Percentiles rank a stretch among this genome's conserved stretches.
These are phyloP conservation scores for Persicaria maculosa DNA, from an alignment of 148 eudicot genomes.

Conservation along the genomic window DNA sequence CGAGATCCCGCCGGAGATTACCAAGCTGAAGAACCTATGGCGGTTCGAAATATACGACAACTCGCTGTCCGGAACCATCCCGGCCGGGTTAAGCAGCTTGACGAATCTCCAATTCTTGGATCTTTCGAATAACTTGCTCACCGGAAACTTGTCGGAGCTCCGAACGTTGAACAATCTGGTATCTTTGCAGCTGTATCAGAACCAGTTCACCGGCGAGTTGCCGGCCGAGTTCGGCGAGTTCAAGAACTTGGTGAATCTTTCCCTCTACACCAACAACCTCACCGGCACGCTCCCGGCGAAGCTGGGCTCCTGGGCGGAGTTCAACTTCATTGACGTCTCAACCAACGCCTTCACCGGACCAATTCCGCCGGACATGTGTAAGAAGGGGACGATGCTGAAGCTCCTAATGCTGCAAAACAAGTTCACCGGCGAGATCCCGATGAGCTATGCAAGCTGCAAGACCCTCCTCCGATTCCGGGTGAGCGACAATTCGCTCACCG, in stretches of 20 bases:
- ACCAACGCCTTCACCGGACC: constrained; percentile 62
- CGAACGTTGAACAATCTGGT: constrained; percentile 30
- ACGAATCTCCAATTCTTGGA: constrained; percentile 48
- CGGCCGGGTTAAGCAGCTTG: constrained; percentile 56
- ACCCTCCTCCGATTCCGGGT: constrained; percentile 73
- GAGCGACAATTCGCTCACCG: constrained; percentile 61
- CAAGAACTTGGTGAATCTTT: constrained; percentile 44
- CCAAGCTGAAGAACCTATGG: constrained; percentile 55
- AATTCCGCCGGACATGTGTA: constrained; percentile 88
- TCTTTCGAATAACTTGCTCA: constrained; percentile 45
- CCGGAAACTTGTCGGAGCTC: constrained; percentile 62
- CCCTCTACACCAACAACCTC: constrained; percentile 54
- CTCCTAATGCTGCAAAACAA: constrained; percentile 62
- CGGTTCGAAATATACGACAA: constrained; percentile 63
- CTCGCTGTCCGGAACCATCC: constrained; percentile 47
- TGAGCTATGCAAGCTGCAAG: constrained; percentile 44
- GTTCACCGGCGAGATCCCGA: constrained; percentile 65
- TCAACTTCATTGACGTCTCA: constrained; percentile 70
- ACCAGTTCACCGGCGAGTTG: constrained; percentile 53
- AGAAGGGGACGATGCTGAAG: constrained; percentile 48
- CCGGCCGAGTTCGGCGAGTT: constrained; percentile 81
- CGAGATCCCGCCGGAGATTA: constrained; percentile 50
- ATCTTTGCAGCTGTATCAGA: constrained; percentile 51
- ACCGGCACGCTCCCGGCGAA: constrained; percentile 65
- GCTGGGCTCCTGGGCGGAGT: constrained; percentile 75